phyloP scores from a whole-genome alignment of 202 grass and related monocot genomes.

The Digitaria exilis region DNA sequence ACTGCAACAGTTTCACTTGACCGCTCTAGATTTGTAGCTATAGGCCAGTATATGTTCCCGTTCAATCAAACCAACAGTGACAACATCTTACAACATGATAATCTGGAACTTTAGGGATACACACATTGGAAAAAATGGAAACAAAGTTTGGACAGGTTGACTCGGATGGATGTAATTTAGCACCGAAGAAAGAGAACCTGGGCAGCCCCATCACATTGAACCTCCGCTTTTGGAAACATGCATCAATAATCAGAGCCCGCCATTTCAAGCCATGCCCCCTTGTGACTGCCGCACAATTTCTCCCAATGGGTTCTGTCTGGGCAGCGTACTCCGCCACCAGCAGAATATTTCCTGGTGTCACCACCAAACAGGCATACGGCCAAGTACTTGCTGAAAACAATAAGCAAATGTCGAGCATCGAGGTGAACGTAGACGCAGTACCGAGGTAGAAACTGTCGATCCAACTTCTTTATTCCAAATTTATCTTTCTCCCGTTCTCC shows the following conservation, averaged over 20 bases:
- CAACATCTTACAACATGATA: constrained; percentile 11
- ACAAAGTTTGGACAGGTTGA: constrained; percentile 15
- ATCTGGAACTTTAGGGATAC: neutral
- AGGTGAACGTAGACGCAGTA: constrained; percentile 27
- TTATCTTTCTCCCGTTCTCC: neutral
- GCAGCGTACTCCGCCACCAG: neutral
- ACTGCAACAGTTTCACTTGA: constrained; percentile 14
- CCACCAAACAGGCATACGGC: constrained; percentile 26
- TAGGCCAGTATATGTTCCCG: constrained; percentile 4
- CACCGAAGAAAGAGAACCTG: neutral
- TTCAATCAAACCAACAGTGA: constrained; percentile 37
- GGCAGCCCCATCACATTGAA: constrained; percentile 14
- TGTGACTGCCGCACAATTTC: neutral
- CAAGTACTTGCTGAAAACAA: constrained; percentile 30
- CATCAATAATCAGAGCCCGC: neutral
- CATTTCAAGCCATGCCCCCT: constrained; percentile 27
- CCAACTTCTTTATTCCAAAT: constrained; percentile 50
- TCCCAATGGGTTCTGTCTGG: constrained; percentile 9
- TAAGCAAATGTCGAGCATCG: constrained; percentile 3
- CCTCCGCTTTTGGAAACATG: constrained; percentile 43
- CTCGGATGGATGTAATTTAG: constrained; percentile 23
- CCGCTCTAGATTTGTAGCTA: constrained; percentile 1
- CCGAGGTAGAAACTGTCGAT: constrained; percentile 26
- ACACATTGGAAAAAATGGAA: neutral
- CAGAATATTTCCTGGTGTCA: constrained; percentile 43